Base-by-base conservation (phyloP, 2,329 filamentous ascomycete genomes). In the Pseudocercospora cruenta region DNA sequence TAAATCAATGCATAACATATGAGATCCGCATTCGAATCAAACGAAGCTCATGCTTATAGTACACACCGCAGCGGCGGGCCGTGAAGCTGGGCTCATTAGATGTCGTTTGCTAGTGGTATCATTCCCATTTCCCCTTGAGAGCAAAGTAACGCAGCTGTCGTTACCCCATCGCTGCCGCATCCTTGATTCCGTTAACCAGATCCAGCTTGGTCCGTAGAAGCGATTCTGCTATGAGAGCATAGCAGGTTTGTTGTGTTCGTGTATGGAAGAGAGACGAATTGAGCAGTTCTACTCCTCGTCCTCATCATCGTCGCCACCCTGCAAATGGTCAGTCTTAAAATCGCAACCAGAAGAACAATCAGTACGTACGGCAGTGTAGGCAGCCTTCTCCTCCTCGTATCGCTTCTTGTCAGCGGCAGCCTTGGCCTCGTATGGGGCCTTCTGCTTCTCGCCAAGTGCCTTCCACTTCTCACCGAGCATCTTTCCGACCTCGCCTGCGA, bases 401-500 rank as follows among this genome's bases (percentile, higher is more conserved):
- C 95, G 91, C 90, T 98, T 97, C 92, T 98, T 99, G 84, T 99
- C 95, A 71, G 90, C 86, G 60, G 91, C 92, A 78, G 95, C 95
- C 90, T 98, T 98, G 80, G 92, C 91, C 84, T 98, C 94, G 78
- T 98, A 99, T 10, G 95, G 95, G 70, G 86, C 84, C 76, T 94
- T 93, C 82, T 98, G 92, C 87, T 95, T 93, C 74, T 97, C 93
- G 82, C 88, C 92, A 72, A 99, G 87, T 67, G 90, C 91, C 93
- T 99, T 99, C 95, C 95, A 99, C 85, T 91, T 91, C 88, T 97
- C 94, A 83, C 95, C 95, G 68, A 99, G 93, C 77, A 95, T 87
- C 88, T 98, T 98, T 84, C 95, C 95, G 77, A 99, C 94, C 83
- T 98, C 94, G 77, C 93, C 91, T 92, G 73, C 39, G 21, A 62